phyloP scores from a whole-genome alignment of 1,284 basidiomycete species.

The Leccinum fallax region DNA sequence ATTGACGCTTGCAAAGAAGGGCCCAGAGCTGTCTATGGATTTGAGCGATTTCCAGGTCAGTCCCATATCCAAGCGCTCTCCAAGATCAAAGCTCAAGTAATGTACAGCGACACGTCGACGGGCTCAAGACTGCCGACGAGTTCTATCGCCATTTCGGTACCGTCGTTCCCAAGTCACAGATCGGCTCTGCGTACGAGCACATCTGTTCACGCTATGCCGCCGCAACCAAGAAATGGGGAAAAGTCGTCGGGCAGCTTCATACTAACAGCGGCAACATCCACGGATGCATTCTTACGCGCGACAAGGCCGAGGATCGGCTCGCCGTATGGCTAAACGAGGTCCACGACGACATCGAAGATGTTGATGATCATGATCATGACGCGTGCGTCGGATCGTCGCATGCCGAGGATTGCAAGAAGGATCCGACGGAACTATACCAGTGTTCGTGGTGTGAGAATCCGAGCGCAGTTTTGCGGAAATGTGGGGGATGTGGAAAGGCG shows the following conservation, averaged over 20 bases:
- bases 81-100: background rate
- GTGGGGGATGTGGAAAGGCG: constrained; percentile 46
- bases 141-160: constrained; percentile 45
- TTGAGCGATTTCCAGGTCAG: constrained; percentile 50
- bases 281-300: constrained; percentile 25
- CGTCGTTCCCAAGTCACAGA: constrained; percentile 46
- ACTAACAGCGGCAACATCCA: constrained; percentile 28
- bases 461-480: constrained; percentile 55
- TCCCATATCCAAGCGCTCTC: too few species aligned
- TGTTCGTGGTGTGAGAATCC: constrained; percentile 64
- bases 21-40: constrained; percentile 48
- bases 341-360: constrained; percentile 40
- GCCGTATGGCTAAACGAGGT: constrained; percentile 53
- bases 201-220: constrained; percentile 45
- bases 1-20: constrained; percentile 49
- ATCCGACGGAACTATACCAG: constrained; percentile 47
- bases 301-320: constrained; percentile 52
- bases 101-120: constrained; percentile 43
- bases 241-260: constrained; percentile 41
- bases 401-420: constrained; percentile 33
- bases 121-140: constrained; percentile 49
- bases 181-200: constrained; percentile 49
- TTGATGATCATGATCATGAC: constrained; percentile 17
- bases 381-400: constrained; percentile 27
- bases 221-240: constrained; percentile 48